Conservation (phyloP, 768 basidiomycete species). For the Psilocybe tampanensis region DNA sequence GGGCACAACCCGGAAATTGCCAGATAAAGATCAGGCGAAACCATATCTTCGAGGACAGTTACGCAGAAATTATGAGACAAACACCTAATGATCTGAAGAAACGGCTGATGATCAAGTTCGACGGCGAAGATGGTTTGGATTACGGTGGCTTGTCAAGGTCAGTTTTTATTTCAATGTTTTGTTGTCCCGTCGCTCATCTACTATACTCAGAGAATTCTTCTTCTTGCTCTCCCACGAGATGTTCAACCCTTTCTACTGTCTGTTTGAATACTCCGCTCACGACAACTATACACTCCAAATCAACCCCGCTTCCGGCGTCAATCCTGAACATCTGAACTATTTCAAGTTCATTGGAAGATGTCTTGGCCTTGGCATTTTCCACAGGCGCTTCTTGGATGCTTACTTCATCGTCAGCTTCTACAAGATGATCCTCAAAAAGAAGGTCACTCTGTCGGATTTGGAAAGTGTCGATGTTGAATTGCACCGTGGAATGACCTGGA, state of each 20-base stretch:
- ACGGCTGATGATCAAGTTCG: constrained; percentile 99
- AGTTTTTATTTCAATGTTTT: neutral
- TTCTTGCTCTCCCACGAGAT: constrained; percentile 99
- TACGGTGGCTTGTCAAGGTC: constrained; percentile 97
- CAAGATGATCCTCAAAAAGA: constrained; percentile 99
- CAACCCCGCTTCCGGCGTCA: constrained; percentile 96
- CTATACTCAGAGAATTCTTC: constrained; percentile 87
- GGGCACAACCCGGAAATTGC: constrained; percentile 97
- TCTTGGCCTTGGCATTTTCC: constrained; percentile 96
- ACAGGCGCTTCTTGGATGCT: constrained; percentile 97
- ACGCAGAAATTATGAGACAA: constrained; percentile 99
- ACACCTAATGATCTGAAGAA: constrained; percentile 99
- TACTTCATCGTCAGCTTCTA: constrained; percentile 99
- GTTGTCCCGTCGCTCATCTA: neutral
- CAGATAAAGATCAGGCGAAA: constrained; percentile 98
- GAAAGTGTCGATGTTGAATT: constrained; percentile 97
- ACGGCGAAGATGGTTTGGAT: constrained; percentile 98
- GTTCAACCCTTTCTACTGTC: constrained; percentile 99
- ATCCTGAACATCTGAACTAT: constrained; percentile 99
- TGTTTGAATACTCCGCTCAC: constrained; percentile 99
- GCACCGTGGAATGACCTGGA: constrained; percentile 96
- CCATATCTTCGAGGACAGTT: constrained; percentile 99
- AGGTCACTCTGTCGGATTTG: constrained; percentile 89
- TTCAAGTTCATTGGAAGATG: constrained; percentile 99
- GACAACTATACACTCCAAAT: constrained; percentile 99